Conservation (phyloP, 179 eudicot species). For the Silene noctiflora region DNA sequence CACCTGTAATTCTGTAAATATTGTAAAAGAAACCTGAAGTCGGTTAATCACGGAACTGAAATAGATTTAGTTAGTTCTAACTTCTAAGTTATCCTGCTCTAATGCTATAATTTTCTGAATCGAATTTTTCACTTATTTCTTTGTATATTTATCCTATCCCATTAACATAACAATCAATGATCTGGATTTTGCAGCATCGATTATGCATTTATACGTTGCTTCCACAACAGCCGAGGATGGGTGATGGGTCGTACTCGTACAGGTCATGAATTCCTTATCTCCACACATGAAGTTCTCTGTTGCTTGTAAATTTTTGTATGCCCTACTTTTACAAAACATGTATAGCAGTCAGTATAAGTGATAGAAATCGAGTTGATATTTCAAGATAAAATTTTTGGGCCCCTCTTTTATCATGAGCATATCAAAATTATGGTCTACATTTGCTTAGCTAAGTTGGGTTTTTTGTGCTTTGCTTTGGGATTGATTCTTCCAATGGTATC, state of each 20-base stretch:
- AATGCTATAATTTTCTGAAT: not conserved
- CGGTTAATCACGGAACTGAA: not conserved
- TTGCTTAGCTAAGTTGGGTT: conserved; percentile 21
- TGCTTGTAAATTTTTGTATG: conserved; percentile 11
- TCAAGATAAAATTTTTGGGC: conserved; percentile 17
- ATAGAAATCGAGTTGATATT: not conserved
- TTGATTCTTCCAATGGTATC: conserved; percentile 26
- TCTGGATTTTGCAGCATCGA: conserved; percentile 10
- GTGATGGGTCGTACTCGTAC: not conserved
- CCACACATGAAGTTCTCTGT: conserved; percentile 12
- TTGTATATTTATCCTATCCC: not conserved
- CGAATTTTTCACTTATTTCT: not conserved
- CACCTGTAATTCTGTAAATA: too few relatives aligned
- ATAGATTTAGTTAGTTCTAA: not conserved
- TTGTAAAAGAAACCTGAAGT: not conserved
- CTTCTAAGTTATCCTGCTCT: too few relatives aligned
- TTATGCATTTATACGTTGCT: not conserved
- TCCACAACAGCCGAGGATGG: conserved; percentile 7
- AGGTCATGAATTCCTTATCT: conserved; percentile 17
- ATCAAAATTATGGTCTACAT: conserved; percentile 38
- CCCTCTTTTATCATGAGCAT: conserved; percentile 33
- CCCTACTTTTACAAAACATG: not conserved
- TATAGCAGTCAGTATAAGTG: not conserved
- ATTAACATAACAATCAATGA: not conserved
- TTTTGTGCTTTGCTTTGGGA: conserved; percentile 9